Evolutionary conservation across 2,329 filamentous ascomycete genomes (phyloP).

Genomic region (Fusarium foetens): DNA sequence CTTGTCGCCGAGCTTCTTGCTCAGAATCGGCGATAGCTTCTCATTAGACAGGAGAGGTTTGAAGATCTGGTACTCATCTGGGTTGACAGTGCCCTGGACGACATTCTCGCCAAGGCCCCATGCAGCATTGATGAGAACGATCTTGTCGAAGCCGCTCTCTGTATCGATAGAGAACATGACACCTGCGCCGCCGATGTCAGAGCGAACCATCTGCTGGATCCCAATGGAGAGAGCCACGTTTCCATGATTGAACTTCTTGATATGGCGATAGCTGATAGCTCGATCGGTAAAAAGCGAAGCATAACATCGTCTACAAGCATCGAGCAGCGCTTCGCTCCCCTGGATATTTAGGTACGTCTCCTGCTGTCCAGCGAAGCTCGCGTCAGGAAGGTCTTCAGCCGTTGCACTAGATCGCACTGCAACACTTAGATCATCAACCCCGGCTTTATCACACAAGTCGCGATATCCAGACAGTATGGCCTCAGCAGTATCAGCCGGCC

Average conservation of each 20-base stretch:
- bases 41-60: constrained; percentile 47
- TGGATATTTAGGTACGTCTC: constrained; percentile 52
- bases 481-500: constrained; percentile 44
- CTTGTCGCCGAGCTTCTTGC: constrained; percentile 51
- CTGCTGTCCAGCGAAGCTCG: constrained; percentile 53
- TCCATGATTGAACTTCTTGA: constrained; percentile 43
- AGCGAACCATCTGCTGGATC: constrained; percentile 48
- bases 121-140: constrained; percentile 51
- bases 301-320: constrained; percentile 51
- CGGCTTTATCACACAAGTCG: constrained; percentile 39
- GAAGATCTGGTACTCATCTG: constrained; percentile 53
- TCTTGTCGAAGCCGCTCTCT: constrained; percentile 52
- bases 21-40: constrained; percentile 46
- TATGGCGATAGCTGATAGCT: constrained; percentile 50
- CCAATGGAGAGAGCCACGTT: constrained; percentile 45
- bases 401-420: constrained; percentile 53
- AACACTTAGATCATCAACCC: constrained; percentile 44
- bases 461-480: constrained; percentile 46
- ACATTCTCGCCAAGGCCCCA: constrained; percentile 54
- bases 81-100: constrained; percentile 52
- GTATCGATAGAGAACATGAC: constrained; percentile 56
- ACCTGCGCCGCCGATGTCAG: constrained; percentile 49
- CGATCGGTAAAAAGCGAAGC: constrained; percentile 53
- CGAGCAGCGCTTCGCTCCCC: constrained; percentile 45
- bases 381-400: constrained; percentile 52